Evolutionary conservation across 2,329 filamentous ascomycete species (phyloP).

Genomic region (Diaporthe ampelina): DNA sequence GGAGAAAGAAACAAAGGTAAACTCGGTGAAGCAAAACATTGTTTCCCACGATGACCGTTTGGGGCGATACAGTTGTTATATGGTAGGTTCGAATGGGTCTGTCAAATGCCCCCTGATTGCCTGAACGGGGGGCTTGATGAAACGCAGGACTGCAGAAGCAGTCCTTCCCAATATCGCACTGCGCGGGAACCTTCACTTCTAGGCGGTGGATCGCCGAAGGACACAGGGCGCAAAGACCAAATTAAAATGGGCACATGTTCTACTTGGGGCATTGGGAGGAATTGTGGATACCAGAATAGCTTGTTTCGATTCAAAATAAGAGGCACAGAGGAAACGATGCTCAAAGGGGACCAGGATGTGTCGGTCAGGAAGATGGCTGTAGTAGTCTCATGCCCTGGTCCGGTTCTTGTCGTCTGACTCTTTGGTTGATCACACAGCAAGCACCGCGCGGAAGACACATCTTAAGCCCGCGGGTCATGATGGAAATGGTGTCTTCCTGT

Average conservation of each 20-base stretch:
- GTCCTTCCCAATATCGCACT: slow-evolving; percentile 11
- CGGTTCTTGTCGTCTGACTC: neutral
- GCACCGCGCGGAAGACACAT: no score
- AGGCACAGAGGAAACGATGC: neutral
- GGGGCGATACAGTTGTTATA: neutral
- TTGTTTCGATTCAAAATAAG: slow-evolving; percentile 13
- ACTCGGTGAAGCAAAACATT: neutral
- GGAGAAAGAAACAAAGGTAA: neutral
- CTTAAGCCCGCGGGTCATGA: neutral
- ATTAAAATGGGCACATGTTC: neutral
- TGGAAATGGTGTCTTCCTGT: neutral
- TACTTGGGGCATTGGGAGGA: neutral
- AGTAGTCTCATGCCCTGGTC: neutral
- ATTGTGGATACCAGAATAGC: slow-evolving; percentile 7
- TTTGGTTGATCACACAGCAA: neutral
- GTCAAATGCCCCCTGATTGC: neutral
- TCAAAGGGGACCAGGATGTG: neutral
- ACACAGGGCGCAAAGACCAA: neutral
- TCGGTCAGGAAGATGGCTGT: slow-evolving; percentile 9
- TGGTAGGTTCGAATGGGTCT: neutral
- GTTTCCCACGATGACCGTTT: neutral
- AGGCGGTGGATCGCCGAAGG: neutral
- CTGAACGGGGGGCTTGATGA: neutral
- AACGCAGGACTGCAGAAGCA: slow-evolving; percentile 15
- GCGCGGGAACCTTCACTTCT: neutral